Evolutionary conservation across 768 basidiomycete species (phyloP).

Genomic region (Tricholomella constricta): DNA sequence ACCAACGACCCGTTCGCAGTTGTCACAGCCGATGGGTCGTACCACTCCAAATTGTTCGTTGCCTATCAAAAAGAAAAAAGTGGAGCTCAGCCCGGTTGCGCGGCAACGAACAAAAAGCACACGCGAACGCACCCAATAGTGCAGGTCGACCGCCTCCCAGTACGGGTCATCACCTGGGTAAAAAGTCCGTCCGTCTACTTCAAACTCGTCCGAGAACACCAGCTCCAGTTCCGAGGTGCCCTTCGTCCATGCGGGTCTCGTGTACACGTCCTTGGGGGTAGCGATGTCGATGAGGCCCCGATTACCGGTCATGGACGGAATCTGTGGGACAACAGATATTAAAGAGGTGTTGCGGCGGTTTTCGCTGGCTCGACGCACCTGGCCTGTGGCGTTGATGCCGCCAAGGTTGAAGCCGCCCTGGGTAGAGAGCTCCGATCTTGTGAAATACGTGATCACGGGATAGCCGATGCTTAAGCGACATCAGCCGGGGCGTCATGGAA

Average conservation of each 20-base stretch:
- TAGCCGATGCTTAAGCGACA: conserved; percentile 34
- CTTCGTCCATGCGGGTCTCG: conserved; percentile 57
- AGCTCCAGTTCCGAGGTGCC: conserved; percentile 51
- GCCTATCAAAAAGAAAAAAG: conserved; percentile 35
- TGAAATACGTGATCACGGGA: conserved; percentile 38
- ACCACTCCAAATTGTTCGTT: conserved; percentile 82
- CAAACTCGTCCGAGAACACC: conserved; percentile 82
- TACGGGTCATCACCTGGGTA: conserved; percentile 86
- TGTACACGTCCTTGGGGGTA: conserved; percentile 57
- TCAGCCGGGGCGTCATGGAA: not conserved
- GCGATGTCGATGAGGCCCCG: conserved; percentile 57
- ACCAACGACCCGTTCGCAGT: conserved; percentile 74
- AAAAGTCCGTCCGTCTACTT: conserved; percentile 69
- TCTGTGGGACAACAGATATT: conserved; percentile 30
- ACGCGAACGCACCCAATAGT: conserved; percentile 75
- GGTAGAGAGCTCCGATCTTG: conserved; percentile 20
- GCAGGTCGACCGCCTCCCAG: conserved; percentile 78
- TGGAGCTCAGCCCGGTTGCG: not conserved
- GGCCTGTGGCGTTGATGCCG: conserved; percentile 67
- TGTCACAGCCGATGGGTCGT: conserved; percentile 78
- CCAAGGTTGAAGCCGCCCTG: conserved; percentile 40
- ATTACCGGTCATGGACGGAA: conserved; percentile 60
- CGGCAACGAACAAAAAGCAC: not conserved
- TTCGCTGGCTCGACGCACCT: conserved; percentile 30
- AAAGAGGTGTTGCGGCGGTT: not conserved